Evolutionary conservation across 2,329 filamentous ascomycete genomes (phyloP), one percentile per base, ranked within the genome.

Genomic region (Aureobasidium namibiae): DNA sequence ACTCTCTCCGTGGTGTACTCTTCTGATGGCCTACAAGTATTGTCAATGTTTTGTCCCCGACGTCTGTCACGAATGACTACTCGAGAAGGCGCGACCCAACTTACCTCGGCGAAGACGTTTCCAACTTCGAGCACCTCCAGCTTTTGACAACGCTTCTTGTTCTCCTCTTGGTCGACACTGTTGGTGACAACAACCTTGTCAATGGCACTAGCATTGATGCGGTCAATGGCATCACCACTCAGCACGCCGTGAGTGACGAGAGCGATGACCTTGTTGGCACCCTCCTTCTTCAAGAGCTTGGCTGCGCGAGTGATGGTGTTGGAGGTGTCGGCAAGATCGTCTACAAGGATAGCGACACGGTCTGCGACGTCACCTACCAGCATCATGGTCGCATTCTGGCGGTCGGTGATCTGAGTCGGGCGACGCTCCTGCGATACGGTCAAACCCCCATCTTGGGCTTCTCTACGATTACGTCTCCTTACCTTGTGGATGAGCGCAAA

Each of bases 401-500:
- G 86, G 72, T 95, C 90, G 60, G 83, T 89, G 72, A 95, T 92
- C 66, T 88, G 88, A 54, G 89, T 95, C 29, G 90, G 91, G 49
- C 90, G 88, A 66, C 90, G 89, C 82, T 95, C 90, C 88, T 92
- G 62, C 57, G 23, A 60, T 24, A 52, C 50, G 46, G 73, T 62
- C 59, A 62, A 23, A 23, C 33, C 10, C 41, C 8, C 36, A 45
- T 33, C 18, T 16, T 26, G 39, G 46, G 29, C 26, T 11, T 29
- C n/a, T 29, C 23, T 53, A 38, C 29, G 11, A 23, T 6, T 46
- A 38, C 33, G 21, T 38, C 6, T 23, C 69, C 75, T 73, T 80
- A 90, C 90, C 87, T 97, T 99, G 80, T 99, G 94, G 68, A 99
- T 99, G 61, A 99, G 83, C 49, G 94, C 94, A 76, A 99, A 97